These are phyloP conservation scores for Aspergillus pseudonomiae DNA, from an alignment of 2,329 filamentous ascomycete species.

Conservation along the genomic window DNA sequence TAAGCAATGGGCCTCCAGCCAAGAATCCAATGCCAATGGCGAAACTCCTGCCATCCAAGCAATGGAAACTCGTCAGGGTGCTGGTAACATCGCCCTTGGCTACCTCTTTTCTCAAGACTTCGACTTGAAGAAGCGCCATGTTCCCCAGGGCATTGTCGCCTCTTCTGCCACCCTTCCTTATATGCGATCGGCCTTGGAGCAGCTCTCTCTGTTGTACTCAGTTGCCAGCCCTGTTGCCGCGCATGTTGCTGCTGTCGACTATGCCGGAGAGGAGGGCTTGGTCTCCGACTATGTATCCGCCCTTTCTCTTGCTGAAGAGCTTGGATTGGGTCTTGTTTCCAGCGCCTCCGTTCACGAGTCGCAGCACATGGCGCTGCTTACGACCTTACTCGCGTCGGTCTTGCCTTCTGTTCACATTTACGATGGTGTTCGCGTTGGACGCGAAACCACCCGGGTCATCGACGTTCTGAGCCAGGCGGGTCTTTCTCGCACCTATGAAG, in stretches of 20 bases:
- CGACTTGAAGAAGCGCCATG: slow-evolving; percentile 83
- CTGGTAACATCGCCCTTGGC: slow-evolving; percentile 86
- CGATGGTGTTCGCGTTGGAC: slow-evolving; percentile 79
- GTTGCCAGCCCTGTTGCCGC: slow-evolving; percentile 91
- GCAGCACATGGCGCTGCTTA: slow-evolving; percentile 93
- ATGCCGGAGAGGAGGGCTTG: slow-evolving; percentile 69
- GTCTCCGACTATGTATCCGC: slow-evolving; percentile 85
- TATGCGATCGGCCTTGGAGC: slow-evolving; percentile 82
- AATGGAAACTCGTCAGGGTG: slow-evolving; percentile 85
- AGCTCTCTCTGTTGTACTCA: slow-evolving; percentile 86
- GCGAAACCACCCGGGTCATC: slow-evolving; percentile 79
- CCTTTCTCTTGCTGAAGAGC: slow-evolving; percentile 80
- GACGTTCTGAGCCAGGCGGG: slow-evolving; percentile 76
- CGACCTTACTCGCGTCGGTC: slow-evolving; percentile 76
- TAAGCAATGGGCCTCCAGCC: slow-evolving; percentile 71
- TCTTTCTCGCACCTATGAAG: slow-evolving; percentile 69
- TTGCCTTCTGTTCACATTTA: slow-evolving; percentile 86
- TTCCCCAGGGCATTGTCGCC: slow-evolving; percentile 88
- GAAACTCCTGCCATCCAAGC: slow-evolving; percentile 76
- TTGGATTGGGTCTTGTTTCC: slow-evolving; percentile 82
- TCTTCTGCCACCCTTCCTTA: slow-evolving; percentile 80
- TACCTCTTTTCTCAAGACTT: slow-evolving; percentile 99
- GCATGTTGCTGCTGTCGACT: slow-evolving; percentile 90
- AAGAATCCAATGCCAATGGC: slow-evolving; percentile 79
- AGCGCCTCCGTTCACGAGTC: slow-evolving; percentile 87